phyloP scores from a whole-genome alignment of 495 filamentous ascomycete genomes.

The Aspergillus diversus region DNA sequence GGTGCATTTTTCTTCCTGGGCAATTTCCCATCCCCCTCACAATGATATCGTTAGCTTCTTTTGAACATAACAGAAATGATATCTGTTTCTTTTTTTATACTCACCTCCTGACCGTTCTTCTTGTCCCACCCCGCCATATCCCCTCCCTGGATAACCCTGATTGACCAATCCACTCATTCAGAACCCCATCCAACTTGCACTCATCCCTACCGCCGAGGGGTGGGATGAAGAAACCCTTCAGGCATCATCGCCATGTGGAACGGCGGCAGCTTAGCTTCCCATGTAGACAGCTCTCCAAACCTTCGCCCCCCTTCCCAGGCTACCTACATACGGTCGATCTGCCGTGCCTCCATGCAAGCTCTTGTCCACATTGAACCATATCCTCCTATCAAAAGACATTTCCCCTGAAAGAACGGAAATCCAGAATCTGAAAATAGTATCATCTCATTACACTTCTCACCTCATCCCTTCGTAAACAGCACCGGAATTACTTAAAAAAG shows the following conservation, averaged over 20 bases:
- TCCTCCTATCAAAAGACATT: background rate
- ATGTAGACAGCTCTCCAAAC: background rate
- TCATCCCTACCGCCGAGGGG: background rate
- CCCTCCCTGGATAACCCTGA: background rate
- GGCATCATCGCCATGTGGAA: background rate
- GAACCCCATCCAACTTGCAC: too few relatives aligned
- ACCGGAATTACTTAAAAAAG: background rate
- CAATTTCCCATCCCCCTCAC: too few relatives aligned
- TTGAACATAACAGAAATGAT: background rate
- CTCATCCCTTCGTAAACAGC: background rate
- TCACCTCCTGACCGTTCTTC: background rate
- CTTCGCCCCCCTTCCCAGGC: background rate
- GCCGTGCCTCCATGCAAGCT: background rate
- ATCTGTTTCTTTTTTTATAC: background rate
- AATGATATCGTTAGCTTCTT: background rate
- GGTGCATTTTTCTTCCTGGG: background rate
- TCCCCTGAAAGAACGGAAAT: background rate
- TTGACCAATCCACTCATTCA: too few relatives aligned
- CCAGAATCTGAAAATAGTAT: background rate
- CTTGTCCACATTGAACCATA: background rate
- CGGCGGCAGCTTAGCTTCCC: background rate
- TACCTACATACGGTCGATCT: background rate
- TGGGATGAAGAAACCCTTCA: background rate
- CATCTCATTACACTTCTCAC: background rate
- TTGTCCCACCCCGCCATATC: background rate